Conservation (phyloP, 1,284 basidiomycete genomes). For the Tilletia indica region DNA sequence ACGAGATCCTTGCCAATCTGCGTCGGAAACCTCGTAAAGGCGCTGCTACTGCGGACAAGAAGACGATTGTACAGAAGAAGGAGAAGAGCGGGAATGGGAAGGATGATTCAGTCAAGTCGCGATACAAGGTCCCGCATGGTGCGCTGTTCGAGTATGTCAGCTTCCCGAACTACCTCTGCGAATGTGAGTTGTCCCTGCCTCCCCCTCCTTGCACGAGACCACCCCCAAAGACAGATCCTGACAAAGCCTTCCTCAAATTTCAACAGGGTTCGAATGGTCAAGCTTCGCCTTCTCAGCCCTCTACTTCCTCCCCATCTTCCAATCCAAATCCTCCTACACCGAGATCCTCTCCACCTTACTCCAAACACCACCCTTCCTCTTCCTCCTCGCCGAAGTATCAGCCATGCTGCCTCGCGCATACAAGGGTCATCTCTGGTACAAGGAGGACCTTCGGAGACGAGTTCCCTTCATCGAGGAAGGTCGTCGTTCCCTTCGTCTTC, state of each 20-base stretch:
- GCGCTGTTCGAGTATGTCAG: conserved; percentile 75
- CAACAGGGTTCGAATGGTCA: conserved; percentile 53
- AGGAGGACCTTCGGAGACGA: conserved; percentile 62
- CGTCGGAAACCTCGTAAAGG: conserved; percentile 50
- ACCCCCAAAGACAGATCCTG: neutral
- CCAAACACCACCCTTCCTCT: conserved; percentile 57
- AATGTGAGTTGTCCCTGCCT: conserved; percentile 60
- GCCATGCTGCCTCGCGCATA: conserved; percentile 77
- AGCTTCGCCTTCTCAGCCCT: conserved; percentile 45
- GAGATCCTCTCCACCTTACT: conserved; percentile 20
- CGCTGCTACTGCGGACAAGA: neutral
- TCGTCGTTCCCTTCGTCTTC: conserved; percentile 68
- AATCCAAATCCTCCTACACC: neutral
- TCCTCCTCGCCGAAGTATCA: conserved; percentile 69
- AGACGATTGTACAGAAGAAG: conserved; percentile 40
- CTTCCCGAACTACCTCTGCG: conserved; percentile 90
- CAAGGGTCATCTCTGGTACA: conserved; percentile 79
- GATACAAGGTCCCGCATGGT: conserved; percentile 78
- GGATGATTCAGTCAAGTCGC: neutral
- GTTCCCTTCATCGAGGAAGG: conserved; percentile 68
- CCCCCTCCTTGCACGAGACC: neutral
- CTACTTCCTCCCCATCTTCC: conserved; percentile 35
- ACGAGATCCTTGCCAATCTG: conserved; percentile 78
- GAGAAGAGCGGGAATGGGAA: conserved; percentile 17
- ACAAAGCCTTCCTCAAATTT: neutral